These are phyloP conservation scores for Paramyrothecium roridum DNA, from an alignment of 2,329 filamentous ascomycete species.

Conservation along the genomic window DNA sequence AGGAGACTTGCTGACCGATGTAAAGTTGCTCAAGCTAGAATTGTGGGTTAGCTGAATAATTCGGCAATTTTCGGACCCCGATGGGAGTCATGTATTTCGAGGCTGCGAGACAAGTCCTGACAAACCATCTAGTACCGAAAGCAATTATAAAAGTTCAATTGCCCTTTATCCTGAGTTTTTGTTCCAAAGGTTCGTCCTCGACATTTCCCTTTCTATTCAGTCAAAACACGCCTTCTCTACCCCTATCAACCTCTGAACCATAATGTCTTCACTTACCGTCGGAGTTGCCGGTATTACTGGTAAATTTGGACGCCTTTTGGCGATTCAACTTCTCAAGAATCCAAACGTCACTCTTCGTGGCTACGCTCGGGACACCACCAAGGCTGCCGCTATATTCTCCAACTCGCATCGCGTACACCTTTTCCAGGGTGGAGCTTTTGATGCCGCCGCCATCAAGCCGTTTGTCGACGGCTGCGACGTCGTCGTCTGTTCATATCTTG, in stretches of 20 bases:
- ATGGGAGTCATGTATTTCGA: not conserved
- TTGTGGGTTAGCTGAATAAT: not conserved
- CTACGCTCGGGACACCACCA: conserved; percentile 17
- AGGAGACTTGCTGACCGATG: not conserved
- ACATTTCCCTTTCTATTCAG: not conserved
- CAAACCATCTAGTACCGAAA: not conserved
- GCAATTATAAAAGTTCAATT: not conserved
- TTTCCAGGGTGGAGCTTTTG: not conserved
- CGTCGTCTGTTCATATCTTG: conserved; percentile 36
- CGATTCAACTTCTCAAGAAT: conserved; percentile 21
- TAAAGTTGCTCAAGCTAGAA: not conserved
- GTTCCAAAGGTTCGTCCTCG: not conserved
- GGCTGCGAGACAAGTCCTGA: not conserved
- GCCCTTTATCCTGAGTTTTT: not conserved
- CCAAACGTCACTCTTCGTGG: conserved; percentile 22
- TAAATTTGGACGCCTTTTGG: conserved; percentile 25
- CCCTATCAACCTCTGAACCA: not conserved
- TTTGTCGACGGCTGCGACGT: conserved; percentile 22
- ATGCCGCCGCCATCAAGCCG: not conserved
- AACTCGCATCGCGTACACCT: not conserved
- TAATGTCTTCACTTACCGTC: conserved; percentile 8
- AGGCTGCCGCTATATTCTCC: not conserved
- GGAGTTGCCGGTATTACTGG: conserved; percentile 28
- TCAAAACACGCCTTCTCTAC: not conserved
- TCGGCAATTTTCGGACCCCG: not conserved